Base-by-base conservation (phyloP, 1,284 basidiomycete species). In the Abortiporus biennis region DNA sequence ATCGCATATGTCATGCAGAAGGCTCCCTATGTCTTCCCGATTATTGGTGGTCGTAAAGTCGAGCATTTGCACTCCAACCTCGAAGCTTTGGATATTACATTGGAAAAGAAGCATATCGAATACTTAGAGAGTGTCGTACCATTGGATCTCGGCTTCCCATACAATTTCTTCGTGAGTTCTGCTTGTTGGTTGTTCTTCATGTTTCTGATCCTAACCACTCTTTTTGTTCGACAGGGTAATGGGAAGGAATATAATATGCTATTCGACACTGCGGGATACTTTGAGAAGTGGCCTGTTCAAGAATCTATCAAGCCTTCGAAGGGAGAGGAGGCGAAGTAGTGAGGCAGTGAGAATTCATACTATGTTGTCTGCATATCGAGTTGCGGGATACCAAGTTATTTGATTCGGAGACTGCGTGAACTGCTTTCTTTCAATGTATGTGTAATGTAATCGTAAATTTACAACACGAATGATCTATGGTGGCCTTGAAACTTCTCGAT, bases 1-100 rank as follows among this genome's bases (percentile, higher is more conserved):
- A 70, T 74, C 34, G 69, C 72, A 13, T 74, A 72, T 43, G 42
- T 71, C 3, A 58, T 72, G 63, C 64, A 68, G 22, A 74, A 73
- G 50, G 54, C 64, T 0, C 63, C 69, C 0, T 67, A 67, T 46
- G 69, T 74, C 4, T 74, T 74, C 53, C 47, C 45, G 4, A 49
- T 49, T 32, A 47, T 74, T 19, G 72, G 74, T 1, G 71, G 71
- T 0, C 63, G 73, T 37, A 75, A 74, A 49, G 56, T 70, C 37
- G 66, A 72, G 38, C 69, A 77, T 15, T 53, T 78, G 0, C 21
- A 61, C 8, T 59, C 55, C 5, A 76, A 76, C 51, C 49, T 76
- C 35, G 62, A 72, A 36, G 69, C 69, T 0, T 63, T 78, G n/a
- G 54, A 62, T 6, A 63, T 77, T 31, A 43, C 52, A 1, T 61